Evolutionary conservation across 768 basidiomycete genomes (phyloP).

Genomic region (Myochromella boudieri): DNA sequence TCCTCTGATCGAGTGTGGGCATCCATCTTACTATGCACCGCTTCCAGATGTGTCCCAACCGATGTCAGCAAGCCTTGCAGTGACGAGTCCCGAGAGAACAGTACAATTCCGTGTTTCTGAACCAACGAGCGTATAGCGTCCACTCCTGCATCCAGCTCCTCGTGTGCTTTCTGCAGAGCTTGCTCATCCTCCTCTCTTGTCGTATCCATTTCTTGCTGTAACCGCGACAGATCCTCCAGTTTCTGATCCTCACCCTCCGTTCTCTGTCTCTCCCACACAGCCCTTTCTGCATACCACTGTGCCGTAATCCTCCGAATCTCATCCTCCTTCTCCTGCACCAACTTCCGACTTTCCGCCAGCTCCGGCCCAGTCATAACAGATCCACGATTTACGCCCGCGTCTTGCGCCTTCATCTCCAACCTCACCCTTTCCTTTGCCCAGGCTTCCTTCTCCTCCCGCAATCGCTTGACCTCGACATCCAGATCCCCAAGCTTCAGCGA

Average conservation of each 20-base stretch:
- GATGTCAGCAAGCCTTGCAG: constrained; percentile 48
- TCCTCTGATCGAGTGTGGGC: constrained; percentile 38
- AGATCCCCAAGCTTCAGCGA: constrained; percentile 49
- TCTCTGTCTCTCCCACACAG: constrained; percentile 51
- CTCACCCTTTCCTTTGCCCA: constrained; percentile 52
- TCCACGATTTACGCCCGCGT: constrained; percentile 33
- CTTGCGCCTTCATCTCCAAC: constrained; percentile 38
- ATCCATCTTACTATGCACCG: constrained; percentile 44
- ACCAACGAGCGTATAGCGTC: constrained; percentile 50
- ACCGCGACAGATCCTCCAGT: constrained; percentile 42
- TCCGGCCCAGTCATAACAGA: constrained; percentile 42
- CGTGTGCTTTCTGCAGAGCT: constrained; percentile 35
- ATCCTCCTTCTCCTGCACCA: constrained; percentile 41
- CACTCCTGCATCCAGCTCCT: constrained; percentile 52
- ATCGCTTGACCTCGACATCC: constrained; percentile 43
- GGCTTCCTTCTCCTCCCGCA: constrained; percentile 46
- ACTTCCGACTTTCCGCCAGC: constrained; percentile 32
- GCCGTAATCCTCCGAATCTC: constrained; percentile 35
- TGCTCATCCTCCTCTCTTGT: constrained; percentile 38
- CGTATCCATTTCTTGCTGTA: constrained; percentile 51
- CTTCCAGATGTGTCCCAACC: constrained; percentile 50
- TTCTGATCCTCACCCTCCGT: constrained; percentile 48
- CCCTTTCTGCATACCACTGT: constrained; percentile 45
- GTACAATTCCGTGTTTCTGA: constrained; percentile 55
- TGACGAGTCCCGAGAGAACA: constrained; percentile 51